Evolutionary conservation across 2,329 filamentous ascomycete species (phyloP).

Genomic region (Penicillium frequentans): DNA sequence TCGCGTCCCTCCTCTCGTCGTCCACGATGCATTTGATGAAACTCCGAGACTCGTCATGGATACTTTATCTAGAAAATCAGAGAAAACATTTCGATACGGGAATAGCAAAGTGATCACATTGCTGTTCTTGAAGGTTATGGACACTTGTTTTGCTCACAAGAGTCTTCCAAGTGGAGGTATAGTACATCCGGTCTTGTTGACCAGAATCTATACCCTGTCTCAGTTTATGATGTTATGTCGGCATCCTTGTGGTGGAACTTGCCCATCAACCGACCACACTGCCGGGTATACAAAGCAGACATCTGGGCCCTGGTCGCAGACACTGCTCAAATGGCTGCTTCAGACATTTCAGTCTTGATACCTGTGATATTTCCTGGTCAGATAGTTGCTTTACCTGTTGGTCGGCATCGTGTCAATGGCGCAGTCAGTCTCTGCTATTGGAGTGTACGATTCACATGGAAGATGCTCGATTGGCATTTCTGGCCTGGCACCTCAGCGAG

Average conservation of each 20-base stretch:
- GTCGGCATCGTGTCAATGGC: slow-evolving; percentile 12
- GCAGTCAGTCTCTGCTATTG: slow-evolving; percentile 3
- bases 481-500: slow-evolving; percentile 35
- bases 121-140: background rate
- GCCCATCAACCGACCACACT: background rate
- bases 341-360: slow-evolving; percentile 1
- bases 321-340: too few species aligned
- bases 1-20: slow-evolving; percentile 1
- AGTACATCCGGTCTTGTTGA: slow-evolving; percentile 1
- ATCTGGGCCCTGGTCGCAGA: background rate
- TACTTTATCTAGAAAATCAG: background rate
- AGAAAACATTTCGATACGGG: background rate
- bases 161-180: background rate
- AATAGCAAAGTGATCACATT: background rate
- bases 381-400: background rate
- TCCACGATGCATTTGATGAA: slow-evolving; percentile 5
- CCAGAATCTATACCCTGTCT: background rate
- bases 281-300: slow-evolving; percentile 1
- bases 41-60: background rate
- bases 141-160: slow-evolving; percentile 3
- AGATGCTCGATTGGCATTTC: slow-evolving; percentile 36
- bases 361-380: background rate
- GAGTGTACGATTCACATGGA: slow-evolving; percentile 35
- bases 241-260: background rate
- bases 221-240: background rate